A percentile compares a stretch with the other conserved stretches of the same genome.
These are phyloP conservation scores for Sarcomyxa edulis DNA, from an alignment of 768 basidiomycete genomes.

Conservation along the genomic window DNA sequence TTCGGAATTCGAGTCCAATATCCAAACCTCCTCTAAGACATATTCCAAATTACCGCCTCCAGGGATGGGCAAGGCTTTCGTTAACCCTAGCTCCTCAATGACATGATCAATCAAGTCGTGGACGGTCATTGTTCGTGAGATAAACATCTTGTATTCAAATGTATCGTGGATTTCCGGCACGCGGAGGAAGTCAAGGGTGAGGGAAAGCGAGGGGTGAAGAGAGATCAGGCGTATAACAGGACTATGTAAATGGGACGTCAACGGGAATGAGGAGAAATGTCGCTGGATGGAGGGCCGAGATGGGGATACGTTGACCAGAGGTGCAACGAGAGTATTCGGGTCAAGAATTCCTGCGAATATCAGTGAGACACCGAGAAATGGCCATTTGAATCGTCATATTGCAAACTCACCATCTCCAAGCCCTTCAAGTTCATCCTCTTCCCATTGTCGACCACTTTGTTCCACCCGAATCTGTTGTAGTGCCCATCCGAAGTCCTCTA, in stretches of 20 bases:
- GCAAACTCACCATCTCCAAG: conserved; percentile 54
- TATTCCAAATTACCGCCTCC: conserved; percentile 71
- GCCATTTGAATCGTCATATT: not conserved
- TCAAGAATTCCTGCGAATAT: conserved; percentile 42
- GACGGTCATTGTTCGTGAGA: conserved; percentile 53
- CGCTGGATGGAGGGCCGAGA: conserved; percentile 30
- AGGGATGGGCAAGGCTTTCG: conserved; percentile 58
- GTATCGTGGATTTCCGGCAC: conserved; percentile 77
- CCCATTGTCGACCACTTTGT: conserved; percentile 58
- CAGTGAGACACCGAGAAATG: not conserved
- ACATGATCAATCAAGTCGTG: conserved; percentile 47
- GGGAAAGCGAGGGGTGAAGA: conserved; percentile 51
- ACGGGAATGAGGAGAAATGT: conserved; percentile 66
- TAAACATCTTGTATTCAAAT: conserved; percentile 60
- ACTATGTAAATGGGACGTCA: conserved; percentile 62
- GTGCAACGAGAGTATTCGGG: conserved; percentile 39
- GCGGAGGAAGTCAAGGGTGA: conserved; percentile 52
- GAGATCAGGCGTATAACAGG: conserved; percentile 71
- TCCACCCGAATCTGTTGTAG: conserved; percentile 61
- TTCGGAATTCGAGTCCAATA: conserved; percentile 41
- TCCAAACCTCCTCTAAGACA: conserved; percentile 66
- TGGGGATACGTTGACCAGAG: conserved; percentile 40
- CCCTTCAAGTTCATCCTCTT: conserved; percentile 60
- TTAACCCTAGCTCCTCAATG: conserved; percentile 61
- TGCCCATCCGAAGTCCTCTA: conserved; percentile 60